Base-by-base conservation (phyloP, 2,329 filamentous ascomycete species). In the Neofusicoccum laricinum region DNA sequence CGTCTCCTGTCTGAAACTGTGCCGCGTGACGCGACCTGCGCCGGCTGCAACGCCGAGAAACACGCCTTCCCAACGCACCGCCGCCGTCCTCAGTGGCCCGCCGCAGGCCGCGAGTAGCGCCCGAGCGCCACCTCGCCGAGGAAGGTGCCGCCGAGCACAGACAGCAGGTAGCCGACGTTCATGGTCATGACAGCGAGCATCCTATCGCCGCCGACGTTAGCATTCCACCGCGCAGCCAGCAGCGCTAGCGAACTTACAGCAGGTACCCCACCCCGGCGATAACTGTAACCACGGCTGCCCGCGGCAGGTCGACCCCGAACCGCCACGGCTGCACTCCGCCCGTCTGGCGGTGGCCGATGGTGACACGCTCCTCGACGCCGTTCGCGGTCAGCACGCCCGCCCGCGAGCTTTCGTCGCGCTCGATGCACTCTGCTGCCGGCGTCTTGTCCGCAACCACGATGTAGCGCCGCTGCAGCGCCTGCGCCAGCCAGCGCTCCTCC, bases 131-230 rank as follows among this genome's bases (percentile, higher is more conserved):
- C 78, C 75, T 95, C 95, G 25, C 94, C 94, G n/a, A 96, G 73
- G 72, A 98, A 97, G 1, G 90, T 85, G 14, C 90, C 90, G 4
- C 82, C 89, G 11, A 96, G 82, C n/a, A 93, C 84, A 0, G 90
- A 93, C 63, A 92, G 77, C 75, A 94, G 94, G 75, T 95, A 95
- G 12, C 91, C 92, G 15, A 94, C 85, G 70, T 95, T 95, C 81
- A 92, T 87, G 1, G 91, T 93, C 92, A 95, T 97, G 73, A 96
- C 90, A 14, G 90, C 91, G 79, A 97, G 80, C 93, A 97, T 97
- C 66, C 93, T 97, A 17, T 30, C 8, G 12, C n/a, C 40, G 21
- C 1, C 15, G 14, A 3, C 2, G 57, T 48, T 7, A 59, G 51
- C 48, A 43, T 21, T 40, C 43, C 38, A 15, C 17, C 41, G 49